Base-by-base conservation (phyloP, 2,329 filamentous ascomycete species). In the Geoglossum cookeanum region DNA sequence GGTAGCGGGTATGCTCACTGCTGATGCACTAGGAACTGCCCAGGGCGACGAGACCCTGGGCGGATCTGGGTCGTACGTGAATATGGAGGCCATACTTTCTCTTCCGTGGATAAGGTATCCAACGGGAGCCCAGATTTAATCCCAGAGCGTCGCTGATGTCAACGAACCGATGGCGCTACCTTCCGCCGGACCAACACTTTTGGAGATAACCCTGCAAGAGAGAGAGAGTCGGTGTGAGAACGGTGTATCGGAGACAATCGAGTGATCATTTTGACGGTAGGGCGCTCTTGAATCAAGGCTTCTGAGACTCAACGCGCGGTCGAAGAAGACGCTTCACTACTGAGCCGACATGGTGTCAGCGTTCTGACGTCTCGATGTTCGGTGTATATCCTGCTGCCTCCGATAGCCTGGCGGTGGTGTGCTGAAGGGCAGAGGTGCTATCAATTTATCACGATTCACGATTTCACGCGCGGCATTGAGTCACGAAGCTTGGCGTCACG, bases 31-130 rank as follows among this genome's bases (percentile, higher is more conserved):
- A 9, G 30, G 22, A 17, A 82, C 77, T 9, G 75, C 80, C 92
- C 92, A 98, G 15, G 92, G 92, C 17, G 91, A 97, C 13, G 86
- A 84, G 39, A 97, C 88, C 68, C 87, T 77, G 1, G 87, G 87
- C 51, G 89, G 87, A 62, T 95, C 85, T 1, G 87, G 83, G 60
- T 96, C 88, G 67, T 87, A 98, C 0, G 91, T 96, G 68, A 98
- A 98, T 63, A 98, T 87, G 11, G 91, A 96, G 59, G 92, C 91
- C 87, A 92, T 94, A 1, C 11, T 45, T 55, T 45, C n/a, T n/a
- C 3, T 8, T 33, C 33, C 13, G 4, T 13, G 47, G 48, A 32
- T n/a, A 7, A 27, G 47, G 5, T 7, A 3, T 52, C 32, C 48
- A 13, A 51, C n/a, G 8, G 49, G 15, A 6, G 53, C 32, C 13